Evolutionary conservation across 2,329 filamentous ascomycete species (phyloP).

Genomic region (Trichoderma sp.): DNA sequence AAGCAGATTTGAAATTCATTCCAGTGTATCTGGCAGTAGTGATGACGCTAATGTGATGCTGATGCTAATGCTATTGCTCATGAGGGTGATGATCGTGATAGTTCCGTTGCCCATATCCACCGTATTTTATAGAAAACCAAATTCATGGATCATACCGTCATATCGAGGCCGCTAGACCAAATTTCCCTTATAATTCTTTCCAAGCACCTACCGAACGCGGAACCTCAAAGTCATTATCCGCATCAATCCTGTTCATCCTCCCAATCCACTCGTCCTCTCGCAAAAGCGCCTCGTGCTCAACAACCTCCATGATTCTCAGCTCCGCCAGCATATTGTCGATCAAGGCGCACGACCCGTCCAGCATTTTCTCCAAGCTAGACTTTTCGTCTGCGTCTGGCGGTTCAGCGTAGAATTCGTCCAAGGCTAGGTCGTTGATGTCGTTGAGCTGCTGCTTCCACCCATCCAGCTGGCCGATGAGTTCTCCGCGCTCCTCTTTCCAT

Average conservation of each 20-base stretch:
- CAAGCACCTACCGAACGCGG: conserved; percentile 51
- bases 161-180: background rate
- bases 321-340: conserved; percentile 64
- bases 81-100: background rate
- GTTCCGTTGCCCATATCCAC: background rate
- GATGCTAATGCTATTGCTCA: background rate
- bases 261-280: conserved; percentile 62
- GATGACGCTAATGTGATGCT: background rate
- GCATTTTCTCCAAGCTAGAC: conserved; percentile 49
- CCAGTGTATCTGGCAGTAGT: background rate
- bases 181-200: conserved; percentile 40
- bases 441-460: conserved; percentile 53
- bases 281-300: conserved; percentile 58
- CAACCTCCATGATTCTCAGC: conserved; percentile 61
- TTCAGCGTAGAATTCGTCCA: background rate
- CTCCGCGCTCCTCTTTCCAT: conserved; percentile 62
- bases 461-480: conserved; percentile 56
- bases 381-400: conserved; percentile 34
- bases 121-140: background rate
- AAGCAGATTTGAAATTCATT: background rate
- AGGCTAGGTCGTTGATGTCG: conserved; percentile 38
- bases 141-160: background rate
- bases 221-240: conserved; percentile 38
- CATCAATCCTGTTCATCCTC: conserved; percentile 50
- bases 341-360: conserved; percentile 51